Evolutionary conservation across 2,329 filamentous ascomycete genomes (phyloP).

Genomic region (Karstenula rhodostoma): DNA sequence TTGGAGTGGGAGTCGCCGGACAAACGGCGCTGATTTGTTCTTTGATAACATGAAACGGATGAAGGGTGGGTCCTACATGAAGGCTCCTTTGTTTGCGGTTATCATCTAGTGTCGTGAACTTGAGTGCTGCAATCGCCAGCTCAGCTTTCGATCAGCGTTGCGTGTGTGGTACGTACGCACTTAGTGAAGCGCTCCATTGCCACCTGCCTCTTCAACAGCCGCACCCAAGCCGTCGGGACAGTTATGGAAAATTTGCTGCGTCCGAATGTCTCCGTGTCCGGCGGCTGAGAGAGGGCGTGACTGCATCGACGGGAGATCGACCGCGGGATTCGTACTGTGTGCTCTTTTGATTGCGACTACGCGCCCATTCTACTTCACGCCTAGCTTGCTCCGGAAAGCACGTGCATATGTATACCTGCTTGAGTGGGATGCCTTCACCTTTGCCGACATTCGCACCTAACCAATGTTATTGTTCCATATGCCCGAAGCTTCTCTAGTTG

Average conservation of each 20-base stretch:
- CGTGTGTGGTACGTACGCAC: background rate
- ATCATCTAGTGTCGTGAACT: background rate
- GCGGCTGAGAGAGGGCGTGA: slow-evolving; percentile 21
- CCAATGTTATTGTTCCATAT: slow-evolving; percentile 6
- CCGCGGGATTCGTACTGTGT: slow-evolving; percentile 10
- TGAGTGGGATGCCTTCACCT: slow-evolving; percentile 9
- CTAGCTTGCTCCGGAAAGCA: slow-evolving; percentile 5
- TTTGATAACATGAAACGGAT: background rate
- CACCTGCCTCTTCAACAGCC: slow-evolving; percentile 18
- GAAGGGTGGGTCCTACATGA: background rate
- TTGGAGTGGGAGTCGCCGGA: background rate
- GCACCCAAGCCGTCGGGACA: slow-evolving; percentile 5
- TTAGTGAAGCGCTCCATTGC: slow-evolving; percentile 16
- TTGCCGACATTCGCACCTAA: slow-evolving; percentile 3
- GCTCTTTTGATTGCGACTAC: slow-evolving; percentile 5
- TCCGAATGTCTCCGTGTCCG: slow-evolving; percentile 23
- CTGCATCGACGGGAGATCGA: slow-evolving; percentile 31
- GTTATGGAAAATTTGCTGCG: background rate
- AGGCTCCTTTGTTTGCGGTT: slow-evolving; percentile 10
- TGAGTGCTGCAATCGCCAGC: background rate
- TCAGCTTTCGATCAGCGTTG: background rate
- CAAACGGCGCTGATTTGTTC: background rate
- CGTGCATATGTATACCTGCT: background rate
- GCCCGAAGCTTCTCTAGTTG: slow-evolving; percentile 5
- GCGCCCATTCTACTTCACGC: background rate